Base-by-base conservation (phyloP, 2,329 filamentous ascomycete genomes). In the Pseudopithomyces chartarum region DNA sequence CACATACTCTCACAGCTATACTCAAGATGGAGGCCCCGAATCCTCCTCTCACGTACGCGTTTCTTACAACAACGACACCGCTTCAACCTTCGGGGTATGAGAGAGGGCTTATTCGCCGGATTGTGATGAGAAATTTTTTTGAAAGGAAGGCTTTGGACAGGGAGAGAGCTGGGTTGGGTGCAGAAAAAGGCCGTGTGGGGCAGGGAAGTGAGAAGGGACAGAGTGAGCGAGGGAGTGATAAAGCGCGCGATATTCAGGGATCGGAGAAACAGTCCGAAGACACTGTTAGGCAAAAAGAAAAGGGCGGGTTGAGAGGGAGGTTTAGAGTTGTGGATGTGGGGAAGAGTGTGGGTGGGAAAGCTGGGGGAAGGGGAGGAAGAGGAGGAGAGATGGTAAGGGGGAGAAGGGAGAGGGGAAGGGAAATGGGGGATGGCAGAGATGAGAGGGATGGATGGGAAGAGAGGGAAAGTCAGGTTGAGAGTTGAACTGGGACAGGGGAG, bases 81-180 rank as follows among this genome's bases (percentile, higher is more conserved):
- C 58, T 65, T 36, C 67, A 67, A 44, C 63, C 59, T 13, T 62
- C 64, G 2, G 65, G 66, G 6, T 47, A 48, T 4, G 61, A 65
- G 43, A 52, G 66, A 36, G 61, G 56, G 23, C 60, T 53, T 26
- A 70, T 70, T n/a, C 66, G 65, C 6, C 62, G 65, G 6, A 38
- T 67, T 15, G 67, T 71, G 2, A 71, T 70, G 68, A 62, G 60
- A 17, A 69, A 71, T 42, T 67, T 69, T 58, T 68, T 70, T 39
- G 64, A 69, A 2, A 59, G 46, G 1, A 65, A 65, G 52, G 54
- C 46, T 29, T 36, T 58, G 32, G 43, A 34, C 4, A 50, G 51
- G 1, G 49, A 39, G 22, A 54, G 26, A 11, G 26, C 8, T 4
- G 26, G 26, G 26, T n/a, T n/a, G 67, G 6, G 62, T 65, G 22